Percentiles rank a stretch among this genome's conserved stretches.
Evolutionary conservation across 1,284 basidiomycete genomes (phyloP).

Genomic region (Rhodotorula sp.): DNA sequence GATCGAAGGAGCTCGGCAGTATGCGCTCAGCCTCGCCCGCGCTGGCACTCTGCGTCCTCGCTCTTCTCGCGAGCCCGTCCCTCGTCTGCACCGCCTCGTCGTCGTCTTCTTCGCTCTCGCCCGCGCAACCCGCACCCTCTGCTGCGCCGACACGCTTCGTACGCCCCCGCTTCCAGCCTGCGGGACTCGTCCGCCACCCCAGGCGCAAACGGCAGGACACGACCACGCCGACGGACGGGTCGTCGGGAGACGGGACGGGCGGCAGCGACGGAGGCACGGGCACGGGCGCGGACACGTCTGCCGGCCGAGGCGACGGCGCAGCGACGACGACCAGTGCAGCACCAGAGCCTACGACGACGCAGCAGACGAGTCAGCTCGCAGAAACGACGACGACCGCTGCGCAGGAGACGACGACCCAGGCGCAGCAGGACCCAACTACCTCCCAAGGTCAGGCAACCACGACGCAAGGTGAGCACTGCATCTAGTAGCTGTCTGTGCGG

Average conservation of each 20-base stretch:
- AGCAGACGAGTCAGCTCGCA: background rate
- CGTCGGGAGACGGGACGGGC: background rate
- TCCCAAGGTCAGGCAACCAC: background rate
- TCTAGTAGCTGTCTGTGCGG: background rate
- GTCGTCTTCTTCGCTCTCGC: background rate
- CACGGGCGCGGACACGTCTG: background rate
- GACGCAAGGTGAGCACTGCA: background rate
- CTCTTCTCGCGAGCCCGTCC: background rate
- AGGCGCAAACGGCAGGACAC: background rate
- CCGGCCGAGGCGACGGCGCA: background rate
- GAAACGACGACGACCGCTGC: background rate
- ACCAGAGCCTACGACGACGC: too few relatives aligned
- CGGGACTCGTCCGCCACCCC: background rate
- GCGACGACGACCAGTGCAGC: background rate
- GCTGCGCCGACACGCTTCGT: background rate
- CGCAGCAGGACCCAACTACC: background rate
- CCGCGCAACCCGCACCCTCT: background rate
- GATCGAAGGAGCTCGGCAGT: too few relatives aligned
- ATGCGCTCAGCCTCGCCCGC: background rate
- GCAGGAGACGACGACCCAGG: background rate
- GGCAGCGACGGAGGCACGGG: background rate
- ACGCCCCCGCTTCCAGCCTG: background rate
- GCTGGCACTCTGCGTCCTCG: constrained; percentile 9
- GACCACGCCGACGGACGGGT: background rate
- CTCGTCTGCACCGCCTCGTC: constrained; percentile 2